These are phyloP conservation scores for Lyophyllum atratum DNA, from an alignment of 768 basidiomycete species.

Conservation along the genomic window DNA sequence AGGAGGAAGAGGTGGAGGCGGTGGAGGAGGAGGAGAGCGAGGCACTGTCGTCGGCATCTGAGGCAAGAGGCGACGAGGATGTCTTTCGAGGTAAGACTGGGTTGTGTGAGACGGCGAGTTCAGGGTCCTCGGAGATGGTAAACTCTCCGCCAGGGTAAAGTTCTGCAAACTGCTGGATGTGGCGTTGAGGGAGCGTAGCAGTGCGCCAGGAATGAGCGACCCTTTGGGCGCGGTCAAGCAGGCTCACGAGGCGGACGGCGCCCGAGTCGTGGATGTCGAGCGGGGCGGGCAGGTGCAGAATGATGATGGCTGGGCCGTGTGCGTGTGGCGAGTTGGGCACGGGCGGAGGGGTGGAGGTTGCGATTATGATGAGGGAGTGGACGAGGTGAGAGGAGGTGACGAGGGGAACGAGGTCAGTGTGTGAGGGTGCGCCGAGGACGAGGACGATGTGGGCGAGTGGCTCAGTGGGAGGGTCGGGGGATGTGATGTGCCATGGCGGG, in stretches of 20 bases:
- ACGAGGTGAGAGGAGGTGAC: slow-evolving; percentile 33
- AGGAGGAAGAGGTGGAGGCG: background rate
- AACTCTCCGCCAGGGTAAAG: slow-evolving; percentile 35
- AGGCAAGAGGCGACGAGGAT: background rate
- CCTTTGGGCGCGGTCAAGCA: slow-evolving; percentile 42
- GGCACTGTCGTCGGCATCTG: background rate
- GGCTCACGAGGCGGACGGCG: slow-evolving; percentile 40
- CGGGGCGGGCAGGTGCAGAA: slow-evolving; percentile 35
- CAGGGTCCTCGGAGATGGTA: slow-evolving; percentile 24
- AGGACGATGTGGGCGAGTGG: slow-evolving; percentile 33
- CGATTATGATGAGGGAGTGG: slow-evolving; percentile 39
- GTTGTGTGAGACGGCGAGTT: slow-evolving; percentile 8
- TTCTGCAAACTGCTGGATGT: slow-evolving; percentile 36
- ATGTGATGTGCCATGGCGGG: slow-evolving; percentile 25
- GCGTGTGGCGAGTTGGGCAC: slow-evolving; percentile 19
- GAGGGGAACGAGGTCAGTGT: slow-evolving; percentile 36
- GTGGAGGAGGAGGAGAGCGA: background rate
- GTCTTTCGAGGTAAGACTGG: background rate
- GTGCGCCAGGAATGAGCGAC: slow-evolving; percentile 33
- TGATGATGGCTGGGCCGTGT: slow-evolving; percentile 23
- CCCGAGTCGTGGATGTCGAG: slow-evolving; percentile 35
- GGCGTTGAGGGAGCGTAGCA: slow-evolving; percentile 8
- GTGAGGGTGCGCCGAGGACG: slow-evolving; percentile 39
- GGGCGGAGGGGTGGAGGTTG: slow-evolving; percentile 38
- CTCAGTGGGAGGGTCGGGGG: slow-evolving; percentile 15